Evolutionary conservation across 345 rosid species (phyloP).

Genomic region (Bruguiera sexangula): DNA sequence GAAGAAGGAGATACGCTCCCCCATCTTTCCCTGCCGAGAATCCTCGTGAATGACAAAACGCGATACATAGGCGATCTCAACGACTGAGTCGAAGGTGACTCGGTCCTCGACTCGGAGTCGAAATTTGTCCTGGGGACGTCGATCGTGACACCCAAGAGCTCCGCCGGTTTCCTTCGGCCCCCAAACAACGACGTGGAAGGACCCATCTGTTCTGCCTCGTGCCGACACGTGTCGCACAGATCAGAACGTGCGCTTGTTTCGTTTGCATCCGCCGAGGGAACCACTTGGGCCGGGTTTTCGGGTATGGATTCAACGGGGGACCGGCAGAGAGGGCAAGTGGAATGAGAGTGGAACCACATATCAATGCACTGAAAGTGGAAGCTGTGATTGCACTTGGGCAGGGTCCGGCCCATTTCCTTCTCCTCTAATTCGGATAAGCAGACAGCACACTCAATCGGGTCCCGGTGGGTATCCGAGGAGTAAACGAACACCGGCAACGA

Average conservation of each 20-base stretch:
- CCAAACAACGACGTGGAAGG: constrained; percentile 28
- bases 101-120: constrained; percentile 19
- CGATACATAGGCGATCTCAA: constrained; percentile 57
- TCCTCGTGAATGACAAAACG: constrained; percentile 58
- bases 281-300: not conserved
- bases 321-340: constrained; percentile 94
- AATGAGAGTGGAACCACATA: constrained; percentile 97
- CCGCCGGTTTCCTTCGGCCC: constrained; percentile 41
- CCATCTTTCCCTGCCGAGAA: constrained; percentile 52
- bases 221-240: constrained; percentile 27
- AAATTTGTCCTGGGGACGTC: constrained; percentile 28
- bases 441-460: constrained; percentile 68
- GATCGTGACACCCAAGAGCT: constrained; percentile 32
- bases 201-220: constrained; percentile 20
- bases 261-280: not conserved
- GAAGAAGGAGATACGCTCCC: constrained; percentile 28
- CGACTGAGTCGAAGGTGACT: constrained; percentile 34
- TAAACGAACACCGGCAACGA: constrained; percentile 68
- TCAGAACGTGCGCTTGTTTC: constrained; percentile 30
- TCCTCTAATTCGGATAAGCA: constrained; percentile 89
- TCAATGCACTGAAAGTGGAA: constrained; percentile 87
- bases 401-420: constrained; percentile 65
- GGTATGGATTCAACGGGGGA: constrained; percentile 51
- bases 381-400: constrained; percentile 78
- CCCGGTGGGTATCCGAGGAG: constrained; percentile 40